phyloP scores from a whole-genome alignment of 1,139 yeast genomes.

The Sugiyamaella novakii region DNA sequence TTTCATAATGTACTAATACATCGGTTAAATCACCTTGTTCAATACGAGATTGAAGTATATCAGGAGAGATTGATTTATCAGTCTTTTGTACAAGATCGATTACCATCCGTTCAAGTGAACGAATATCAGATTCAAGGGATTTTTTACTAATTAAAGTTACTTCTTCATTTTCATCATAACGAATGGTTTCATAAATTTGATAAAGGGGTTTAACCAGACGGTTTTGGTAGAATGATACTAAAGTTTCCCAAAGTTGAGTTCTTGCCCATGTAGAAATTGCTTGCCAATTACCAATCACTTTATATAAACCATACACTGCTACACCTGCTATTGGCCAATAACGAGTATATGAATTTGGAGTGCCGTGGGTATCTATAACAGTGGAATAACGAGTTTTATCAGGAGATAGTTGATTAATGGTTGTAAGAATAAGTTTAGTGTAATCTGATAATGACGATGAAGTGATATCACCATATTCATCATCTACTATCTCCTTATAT shows the following conservation, averaged over 20 bases:
- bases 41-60: constrained; percentile 41
- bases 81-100: constrained; percentile 57
- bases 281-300: constrained; percentile 53
- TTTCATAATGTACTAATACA: constrained; percentile 78
- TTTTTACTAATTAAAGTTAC: constrained; percentile 79
- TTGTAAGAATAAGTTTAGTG: not conserved
- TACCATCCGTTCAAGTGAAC: constrained; percentile 86
- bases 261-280: constrained; percentile 59
- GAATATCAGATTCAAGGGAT: constrained; percentile 74
- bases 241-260: constrained; percentile 62
- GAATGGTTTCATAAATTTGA: constrained; percentile 73
- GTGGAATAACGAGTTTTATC: constrained; percentile 1
- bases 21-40: constrained; percentile 73
- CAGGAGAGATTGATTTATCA: constrained; percentile 11
- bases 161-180: constrained; percentile 74
- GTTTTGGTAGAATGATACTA: constrained; percentile 66
- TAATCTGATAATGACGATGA: not conserved
- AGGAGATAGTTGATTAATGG: constrained; percentile 1
- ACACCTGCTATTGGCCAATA: constrained; percentile 63
- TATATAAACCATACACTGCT: constrained; percentile 39
- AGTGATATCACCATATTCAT: not conserved
- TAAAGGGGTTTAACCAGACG: constrained; percentile 83
- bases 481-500: constrained; percentile 8
- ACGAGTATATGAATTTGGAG: constrained; percentile 56
- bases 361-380: constrained; percentile 32